These are phyloP conservation scores for Ceriops zippeliana DNA, from an alignment of 345 rosid species.

Conservation along the genomic window DNA sequence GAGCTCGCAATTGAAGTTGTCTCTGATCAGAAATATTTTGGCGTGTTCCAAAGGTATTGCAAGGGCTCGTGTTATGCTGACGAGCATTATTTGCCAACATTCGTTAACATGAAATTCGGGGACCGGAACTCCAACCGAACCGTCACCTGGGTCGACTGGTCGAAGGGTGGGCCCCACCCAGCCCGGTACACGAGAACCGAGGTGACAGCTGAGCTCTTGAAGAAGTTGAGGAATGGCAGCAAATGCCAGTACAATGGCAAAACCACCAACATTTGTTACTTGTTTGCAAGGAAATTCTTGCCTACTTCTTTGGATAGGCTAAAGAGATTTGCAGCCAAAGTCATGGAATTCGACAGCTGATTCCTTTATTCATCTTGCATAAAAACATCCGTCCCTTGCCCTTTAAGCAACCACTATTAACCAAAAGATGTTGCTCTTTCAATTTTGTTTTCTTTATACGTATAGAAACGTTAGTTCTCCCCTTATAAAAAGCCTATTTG, in stretches of 20 bases:
- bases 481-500: no score
- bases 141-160: constrained; percentile 85
- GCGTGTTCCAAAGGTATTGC: constrained; percentile 54
- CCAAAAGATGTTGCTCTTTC: no score
- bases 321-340: constrained; percentile 50
- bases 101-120: constrained; percentile 35
- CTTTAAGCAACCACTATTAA: neutral
- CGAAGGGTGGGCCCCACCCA: constrained; percentile 73
- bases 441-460: no score
- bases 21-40: constrained; percentile 53
- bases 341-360: constrained; percentile 19
- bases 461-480: no score
- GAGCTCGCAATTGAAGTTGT: constrained; percentile 53
- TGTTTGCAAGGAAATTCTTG: constrained; percentile 80
- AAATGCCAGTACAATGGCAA: constrained; percentile 53
- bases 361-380: constrained; percentile 10
- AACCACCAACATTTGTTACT: constrained; percentile 46
- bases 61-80: constrained; percentile 55
- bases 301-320: constrained; percentile 55
- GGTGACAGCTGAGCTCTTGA: constrained; percentile 50
- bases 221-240: constrained; percentile 46
- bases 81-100: constrained; percentile 80
- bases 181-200: constrained; percentile 37
- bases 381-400: neutral
- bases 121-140: constrained; percentile 56